Percentiles rank a stretch among this genome's conserved stretches.
Conservation (phyloP, 208 protist species). For the Phytomonas serpens region DNA sequence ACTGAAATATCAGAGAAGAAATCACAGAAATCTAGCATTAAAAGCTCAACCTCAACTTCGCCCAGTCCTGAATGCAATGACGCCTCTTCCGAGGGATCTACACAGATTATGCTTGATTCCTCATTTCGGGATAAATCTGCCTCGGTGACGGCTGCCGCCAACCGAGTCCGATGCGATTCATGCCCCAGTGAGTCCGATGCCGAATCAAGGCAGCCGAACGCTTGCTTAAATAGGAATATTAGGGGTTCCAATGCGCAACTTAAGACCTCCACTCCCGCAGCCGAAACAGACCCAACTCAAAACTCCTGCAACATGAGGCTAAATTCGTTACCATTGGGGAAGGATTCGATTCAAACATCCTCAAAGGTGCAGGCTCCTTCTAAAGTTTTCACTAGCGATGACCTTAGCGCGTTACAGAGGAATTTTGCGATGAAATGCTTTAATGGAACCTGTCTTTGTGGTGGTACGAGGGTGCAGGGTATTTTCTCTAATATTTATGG, state of each 20-base stretch:
- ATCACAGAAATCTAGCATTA: neutral
- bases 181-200: neutral
- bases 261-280: neutral
- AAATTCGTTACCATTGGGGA: neutral
- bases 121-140: neutral
- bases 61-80: neutral
- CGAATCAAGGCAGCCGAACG: neutral
- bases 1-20: neutral
- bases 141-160: neutral
- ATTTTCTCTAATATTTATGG: constrained; percentile 64
- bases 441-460: constrained; percentile 50
- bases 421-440: constrained; percentile 18
- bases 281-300: neutral
- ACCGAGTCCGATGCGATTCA: neutral
- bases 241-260: neutral
- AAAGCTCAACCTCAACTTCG: neutral
- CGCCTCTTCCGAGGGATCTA: neutral
- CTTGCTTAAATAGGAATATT: neutral
- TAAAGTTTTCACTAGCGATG: neutral
- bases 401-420: neutral
- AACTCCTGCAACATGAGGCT: neutral
- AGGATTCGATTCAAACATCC: neutral
- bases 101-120: neutral
- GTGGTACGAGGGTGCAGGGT: constrained; percentile 18
- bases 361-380: neutral